Evolutionary conservation across 768 basidiomycete species (phyloP), one percentile per base, ranked within the genome.

Genomic region (Hemileccinum rubropunctum): DNA sequence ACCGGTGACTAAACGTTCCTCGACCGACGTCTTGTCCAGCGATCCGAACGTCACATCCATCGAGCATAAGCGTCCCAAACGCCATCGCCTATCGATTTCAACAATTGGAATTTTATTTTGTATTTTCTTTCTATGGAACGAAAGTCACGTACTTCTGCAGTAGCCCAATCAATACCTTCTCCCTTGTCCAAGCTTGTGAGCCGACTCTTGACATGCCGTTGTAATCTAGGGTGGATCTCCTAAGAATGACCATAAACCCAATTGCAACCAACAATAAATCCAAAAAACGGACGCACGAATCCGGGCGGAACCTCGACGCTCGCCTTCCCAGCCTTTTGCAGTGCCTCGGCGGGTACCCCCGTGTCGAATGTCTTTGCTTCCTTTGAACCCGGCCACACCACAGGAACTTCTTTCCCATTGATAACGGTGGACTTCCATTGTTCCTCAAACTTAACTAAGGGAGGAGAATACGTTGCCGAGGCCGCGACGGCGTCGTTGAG

Each of bases 21-120:
- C 93, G 67, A 0, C 93, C 94, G 0, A 94, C 91, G 62, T 95
- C 94, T 66, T 97, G 94, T 7, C 94, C 94, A 2, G 91, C 93
- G 28, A 97, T 90, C 14, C 93, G 81, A 9, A 97, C 78, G 61
- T 95, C 88, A 54, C 75, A 82, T 1, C 91, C 91, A 45, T 91
- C 86, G 2, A 81, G 70, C 83, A 95, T 80, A 30, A 95, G 74
- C 2, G 90, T 83, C 0, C 94, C 94, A 59, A 94, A 91, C 0
- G 94, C 93, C 66, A 97, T 68, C 0, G 91, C 88, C 88, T 90
- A 48, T 33, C 39, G 6, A 35, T 10, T 2, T 10, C 40, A 12
- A n/a, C 42, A 18, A 14, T 3, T n/a, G 7, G 3, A 15, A 23
- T 7, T 35, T 23, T 23, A 6, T 23, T 23, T 23, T 23, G 6